phyloP scores from a whole-genome alignment of 495 filamentous ascomycete genomes.

The Aspergillus saccharolyticus region DNA sequence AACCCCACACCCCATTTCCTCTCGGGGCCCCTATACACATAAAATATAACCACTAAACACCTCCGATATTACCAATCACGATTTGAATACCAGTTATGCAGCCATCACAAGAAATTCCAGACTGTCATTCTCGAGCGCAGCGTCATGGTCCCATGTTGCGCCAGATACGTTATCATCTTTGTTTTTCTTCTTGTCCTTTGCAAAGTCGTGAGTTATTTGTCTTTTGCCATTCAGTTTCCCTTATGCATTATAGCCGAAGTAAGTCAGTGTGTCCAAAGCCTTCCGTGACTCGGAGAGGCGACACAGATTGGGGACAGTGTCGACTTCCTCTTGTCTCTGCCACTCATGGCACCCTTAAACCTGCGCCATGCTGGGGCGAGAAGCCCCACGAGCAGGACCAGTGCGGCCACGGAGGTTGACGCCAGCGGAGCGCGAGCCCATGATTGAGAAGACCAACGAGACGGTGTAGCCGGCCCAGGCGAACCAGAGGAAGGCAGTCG shows the following conservation, averaged over 20 bases:
- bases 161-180: background rate
- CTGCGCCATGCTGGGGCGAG: slow-evolving; percentile 58
- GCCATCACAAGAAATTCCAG: background rate
- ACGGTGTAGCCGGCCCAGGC: slow-evolving; percentile 56
- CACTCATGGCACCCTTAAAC: slow-evolving; percentile 40
- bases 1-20: background rate
- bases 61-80: no score
- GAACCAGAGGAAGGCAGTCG: slow-evolving; percentile 68
- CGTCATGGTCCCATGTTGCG: background rate
- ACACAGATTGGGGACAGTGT: background rate
- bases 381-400: slow-evolving; percentile 38
- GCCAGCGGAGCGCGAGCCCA: slow-evolving; percentile 35
- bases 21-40: no score
- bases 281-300: background rate
- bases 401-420: slow-evolving; percentile 38
- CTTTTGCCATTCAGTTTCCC: background rate
- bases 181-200: background rate
- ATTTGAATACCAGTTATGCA: background rate
- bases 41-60: no score
- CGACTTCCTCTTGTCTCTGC: background rate
- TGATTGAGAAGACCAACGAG: slow-evolving; percentile 47
- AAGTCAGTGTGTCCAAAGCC: background rate
- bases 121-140: background rate
- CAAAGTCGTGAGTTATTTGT: background rate
- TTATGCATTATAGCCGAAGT: background rate